phyloP scores from a whole-genome alignment of 1,284 basidiomycete genomes.

The Anthracocystis setariae region DNA sequence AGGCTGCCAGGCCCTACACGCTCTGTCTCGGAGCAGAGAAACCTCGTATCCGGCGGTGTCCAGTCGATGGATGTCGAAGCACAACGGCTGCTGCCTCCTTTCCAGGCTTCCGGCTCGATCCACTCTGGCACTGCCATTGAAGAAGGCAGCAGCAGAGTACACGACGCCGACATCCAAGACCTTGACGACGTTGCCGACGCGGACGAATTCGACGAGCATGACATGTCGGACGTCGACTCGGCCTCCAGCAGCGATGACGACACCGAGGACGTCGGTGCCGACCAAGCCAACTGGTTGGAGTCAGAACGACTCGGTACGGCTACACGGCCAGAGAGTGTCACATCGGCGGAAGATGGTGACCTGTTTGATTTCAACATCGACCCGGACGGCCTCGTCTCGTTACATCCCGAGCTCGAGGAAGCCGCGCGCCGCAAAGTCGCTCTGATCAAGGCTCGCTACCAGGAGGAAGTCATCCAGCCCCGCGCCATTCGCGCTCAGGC shows the following conservation, averaged over 20 bases:
- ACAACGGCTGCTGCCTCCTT: slow-evolving; percentile 31
- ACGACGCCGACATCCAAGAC: slow-evolving; percentile 35
- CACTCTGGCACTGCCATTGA: slow-evolving; percentile 8
- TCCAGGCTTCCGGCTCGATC: slow-evolving; percentile 25
- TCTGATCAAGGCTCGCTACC: slow-evolving; percentile 56
- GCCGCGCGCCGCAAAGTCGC: slow-evolving; percentile 59
- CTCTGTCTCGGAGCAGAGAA: slow-evolving; percentile 30
- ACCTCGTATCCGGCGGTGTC: slow-evolving; percentile 22
- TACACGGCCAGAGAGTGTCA: slow-evolving; percentile 48
- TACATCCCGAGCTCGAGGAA: slow-evolving; percentile 61
- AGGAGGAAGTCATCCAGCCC: slow-evolving; percentile 54
- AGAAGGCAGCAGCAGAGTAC: slow-evolving; percentile 10
- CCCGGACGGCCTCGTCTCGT: slow-evolving; percentile 60
- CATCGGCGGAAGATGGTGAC: slow-evolving; percentile 49
- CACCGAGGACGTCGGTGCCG: slow-evolving; percentile 23
- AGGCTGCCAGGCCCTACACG: slow-evolving; percentile 20
- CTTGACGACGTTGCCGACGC: slow-evolving; percentile 8
- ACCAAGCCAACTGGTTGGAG: slow-evolving; percentile 34
- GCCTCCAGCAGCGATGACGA: slow-evolving; percentile 45
- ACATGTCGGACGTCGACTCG: slow-evolving; percentile 45
- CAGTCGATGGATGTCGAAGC: slow-evolving; percentile 48
- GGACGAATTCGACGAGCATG: slow-evolving; percentile 30
- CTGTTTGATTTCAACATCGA: slow-evolving; percentile 59
- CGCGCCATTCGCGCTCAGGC: slow-evolving; percentile 52
- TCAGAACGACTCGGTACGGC: slow-evolving; percentile 34